A percentile compares a stretch with the other conserved stretches of the same genome.
Conservation (phyloP, 768 basidiomycete genomes). For the Lentinula sp. region DNA sequence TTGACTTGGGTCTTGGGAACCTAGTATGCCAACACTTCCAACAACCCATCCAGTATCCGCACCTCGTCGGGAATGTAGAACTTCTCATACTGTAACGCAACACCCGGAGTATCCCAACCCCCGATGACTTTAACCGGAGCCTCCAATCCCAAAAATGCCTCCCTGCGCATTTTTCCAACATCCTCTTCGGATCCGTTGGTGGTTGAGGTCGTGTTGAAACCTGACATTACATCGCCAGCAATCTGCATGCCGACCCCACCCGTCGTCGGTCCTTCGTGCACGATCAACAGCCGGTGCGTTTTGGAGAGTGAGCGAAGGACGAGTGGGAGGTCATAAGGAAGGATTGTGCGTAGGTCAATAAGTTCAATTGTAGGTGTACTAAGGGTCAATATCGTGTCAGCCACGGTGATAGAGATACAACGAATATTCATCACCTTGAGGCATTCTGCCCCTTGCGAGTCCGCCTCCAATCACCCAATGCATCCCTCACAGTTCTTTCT, state of each 20-base stretch:
- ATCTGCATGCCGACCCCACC: conserved; percentile 91
- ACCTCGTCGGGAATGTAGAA: conserved; percentile 88
- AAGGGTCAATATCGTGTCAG: conserved; percentile 60
- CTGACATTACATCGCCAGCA: conserved; percentile 60
- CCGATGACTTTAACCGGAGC: conserved; percentile 85
- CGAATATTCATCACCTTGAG: neutral
- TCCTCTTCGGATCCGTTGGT: neutral
- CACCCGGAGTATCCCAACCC: conserved; percentile 93
- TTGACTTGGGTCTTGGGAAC: neutral
- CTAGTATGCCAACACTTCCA: conserved; percentile 77
- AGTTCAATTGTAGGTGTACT: conserved; percentile 77
- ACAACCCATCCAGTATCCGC: conserved; percentile 73
- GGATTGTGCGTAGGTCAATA: conserved; percentile 83
- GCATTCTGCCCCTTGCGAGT: neutral
- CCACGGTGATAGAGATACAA: conserved; percentile 34
- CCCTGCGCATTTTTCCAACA: conserved; percentile 44
- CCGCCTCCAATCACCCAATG: neutral
- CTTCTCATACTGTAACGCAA: conserved; percentile 82
- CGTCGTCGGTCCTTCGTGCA: conserved; percentile 87
- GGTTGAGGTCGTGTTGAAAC: neutral
- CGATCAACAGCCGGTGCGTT: conserved; percentile 81
- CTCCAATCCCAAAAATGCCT: conserved; percentile 82
- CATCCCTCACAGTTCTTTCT: neutral
- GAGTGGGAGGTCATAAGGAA: conserved; percentile 85
- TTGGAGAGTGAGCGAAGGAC: conserved; percentile 77